Evolutionary conservation across 768 basidiomycete genomes (phyloP), one percentile per base, ranked within the genome.

Genomic region (Boletus pseudo-olivaceus): DNA sequence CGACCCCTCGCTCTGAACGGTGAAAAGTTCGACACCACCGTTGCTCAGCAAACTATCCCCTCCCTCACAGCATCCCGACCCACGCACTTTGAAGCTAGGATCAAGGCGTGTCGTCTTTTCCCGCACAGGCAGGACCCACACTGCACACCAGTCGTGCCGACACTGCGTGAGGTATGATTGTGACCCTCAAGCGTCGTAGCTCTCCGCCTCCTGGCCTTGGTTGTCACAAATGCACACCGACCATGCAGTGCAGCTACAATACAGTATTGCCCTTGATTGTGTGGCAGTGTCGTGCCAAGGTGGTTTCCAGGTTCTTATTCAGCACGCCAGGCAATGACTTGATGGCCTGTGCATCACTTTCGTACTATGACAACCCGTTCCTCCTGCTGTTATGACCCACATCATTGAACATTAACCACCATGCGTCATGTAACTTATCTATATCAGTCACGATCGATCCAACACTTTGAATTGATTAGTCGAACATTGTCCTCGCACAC

Each of bases 101-200:
- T 67, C 82, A 34, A 80, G 76, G 38, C 80, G 79, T 8, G 68
- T 76, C 11, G 68, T 79, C 34, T 76, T 81, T 46, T 78, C 82
- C 32, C 78, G 74, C 58, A 71, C 77, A 15, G 63, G 72, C 78
- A 27, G 71, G 74, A 69, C 68, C 71, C 41, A 83, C 85, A 61
- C 63, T 83, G 33, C 66, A 71, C 40, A 73, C 78, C 5, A 76
- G 78, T 59, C 82, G 86, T 48, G 79, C 79, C 55, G 75, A 78
- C 61, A 81, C 76, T 41, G 80, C 84, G 7, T 76, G 78, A 50
- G 77, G 82, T 62, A 87, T 90, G 88, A 76, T 88, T 49, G 77
- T 75, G 30, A 81, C 82, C 17, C 75, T 91, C 57, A 75, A 76
- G 59, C 80, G 83, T 49, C 81, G 86, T 62, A 82, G 78, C 7